These are phyloP conservation scores for Teunomyces kruisii DNA, from an alignment of 805 yeast genomes.

Conservation along the genomic window DNA sequence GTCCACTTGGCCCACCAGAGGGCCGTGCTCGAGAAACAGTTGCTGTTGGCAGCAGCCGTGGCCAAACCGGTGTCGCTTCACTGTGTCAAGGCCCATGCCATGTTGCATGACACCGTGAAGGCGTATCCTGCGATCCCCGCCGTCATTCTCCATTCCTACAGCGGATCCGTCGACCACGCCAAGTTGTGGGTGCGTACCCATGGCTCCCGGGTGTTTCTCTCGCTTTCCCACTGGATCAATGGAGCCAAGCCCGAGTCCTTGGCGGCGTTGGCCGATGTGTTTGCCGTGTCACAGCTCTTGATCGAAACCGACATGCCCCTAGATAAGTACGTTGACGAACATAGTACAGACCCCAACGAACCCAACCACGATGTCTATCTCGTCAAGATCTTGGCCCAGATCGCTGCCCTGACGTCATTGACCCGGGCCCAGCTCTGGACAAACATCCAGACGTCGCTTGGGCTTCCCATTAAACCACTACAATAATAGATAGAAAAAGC, in stretches of 20 bases:
- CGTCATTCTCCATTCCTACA: constrained; percentile 78
- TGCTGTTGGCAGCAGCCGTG: constrained; percentile 52
- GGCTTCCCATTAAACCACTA: not conserved
- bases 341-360: no score
- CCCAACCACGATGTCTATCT: constrained; percentile 23
- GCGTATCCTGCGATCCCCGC: constrained; percentile 24
- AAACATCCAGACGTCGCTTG: constrained; percentile 2
- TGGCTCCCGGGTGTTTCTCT: constrained; percentile 39
- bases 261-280: constrained; percentile 13
- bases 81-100: constrained; percentile 78
- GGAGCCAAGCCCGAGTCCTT: constrained; percentile 28
- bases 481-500: not conserved
- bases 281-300: constrained; percentile 26
- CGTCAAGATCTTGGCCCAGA: constrained; percentile 18
- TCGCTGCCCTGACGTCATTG: constrained; percentile 14
- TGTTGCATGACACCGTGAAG: constrained; percentile 46
- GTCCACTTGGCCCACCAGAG: constrained; percentile 70
- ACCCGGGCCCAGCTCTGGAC: not conserved
- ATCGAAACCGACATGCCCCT: constrained; percentile 38
- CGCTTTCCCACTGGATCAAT: constrained; percentile 55
- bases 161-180: constrained; percentile 74
- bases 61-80: constrained; percentile 69
- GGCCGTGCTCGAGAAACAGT: constrained; percentile 47
- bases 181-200: constrained; percentile 44
- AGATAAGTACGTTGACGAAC: constrained; percentile 19